Conservation (phyloP, 345 rosid species). For the Balakata baccata region DNA sequence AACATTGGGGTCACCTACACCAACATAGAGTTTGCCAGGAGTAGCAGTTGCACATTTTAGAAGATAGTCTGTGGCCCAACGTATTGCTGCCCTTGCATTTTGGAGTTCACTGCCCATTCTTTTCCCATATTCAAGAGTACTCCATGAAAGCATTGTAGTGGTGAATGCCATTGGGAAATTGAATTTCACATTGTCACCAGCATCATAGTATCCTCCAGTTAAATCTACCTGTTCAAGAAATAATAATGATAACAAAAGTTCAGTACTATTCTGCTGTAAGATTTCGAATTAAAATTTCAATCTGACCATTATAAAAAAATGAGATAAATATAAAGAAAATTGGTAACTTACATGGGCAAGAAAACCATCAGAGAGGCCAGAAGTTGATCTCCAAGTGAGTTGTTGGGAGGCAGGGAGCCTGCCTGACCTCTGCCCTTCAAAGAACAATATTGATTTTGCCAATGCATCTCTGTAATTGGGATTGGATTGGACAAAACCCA, state of each 20-base stretch:
- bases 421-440: conserved; percentile 91
- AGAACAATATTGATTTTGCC: conserved; percentile 72
- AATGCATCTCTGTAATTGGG: conserved; percentile 82
- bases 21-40: conserved; percentile 78
- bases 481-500: conserved; percentile 38
- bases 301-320: too few relatives aligned
- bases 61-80: conserved; percentile 84
- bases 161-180: conserved; percentile 94
- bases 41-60: conserved; percentile 76
- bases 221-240: conserved; percentile 56
- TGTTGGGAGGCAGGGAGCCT: conserved; percentile 51
- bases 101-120: conserved; percentile 59
- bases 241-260: too few relatives aligned
- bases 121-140: conserved; percentile 73
- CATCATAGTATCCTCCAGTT: conserved; percentile 89
- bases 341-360: conserved; percentile 44
- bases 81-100: conserved; percentile 58
- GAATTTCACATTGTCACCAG: conserved; percentile 90
- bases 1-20: conserved; percentile 82
- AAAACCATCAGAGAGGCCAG: conserved; percentile 75
- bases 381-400: conserved; percentile 65
- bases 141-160: conserved; percentile 90
- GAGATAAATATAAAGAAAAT: neutral
- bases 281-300: neutral
- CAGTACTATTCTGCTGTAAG: neutral